Conservation (phyloP, 75 land plant species). For the Picea glauca region DNA sequence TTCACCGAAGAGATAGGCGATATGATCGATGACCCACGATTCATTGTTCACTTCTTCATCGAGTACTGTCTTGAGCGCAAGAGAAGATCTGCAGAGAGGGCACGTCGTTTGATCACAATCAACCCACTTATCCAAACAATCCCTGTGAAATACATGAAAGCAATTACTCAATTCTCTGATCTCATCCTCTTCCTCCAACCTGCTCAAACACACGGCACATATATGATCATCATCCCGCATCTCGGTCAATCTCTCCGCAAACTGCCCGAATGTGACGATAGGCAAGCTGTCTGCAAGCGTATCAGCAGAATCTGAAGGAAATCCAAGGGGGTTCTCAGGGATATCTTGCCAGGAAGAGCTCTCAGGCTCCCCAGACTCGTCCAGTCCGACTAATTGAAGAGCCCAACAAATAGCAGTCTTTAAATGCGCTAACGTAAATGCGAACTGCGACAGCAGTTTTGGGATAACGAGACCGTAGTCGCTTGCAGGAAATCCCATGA, state of each 20-base stretch:
- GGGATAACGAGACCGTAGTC: constrained; percentile 50
- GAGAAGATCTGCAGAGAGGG: constrained; percentile 35
- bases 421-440: constrained; percentile 26
- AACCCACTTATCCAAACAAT: constrained; percentile 43
- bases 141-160: constrained; percentile 35
- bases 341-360: constrained; percentile 15
- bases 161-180: constrained; percentile 31
- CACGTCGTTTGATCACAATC: constrained; percentile 29
- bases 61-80: background rate
- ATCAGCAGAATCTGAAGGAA: constrained; percentile 20
- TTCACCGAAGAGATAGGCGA: too few relatives aligned
- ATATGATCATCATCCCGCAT: background rate
- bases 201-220: constrained; percentile 31
- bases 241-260: background rate
- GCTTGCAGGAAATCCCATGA: constrained; percentile 47
- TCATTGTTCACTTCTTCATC: too few relatives aligned
- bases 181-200: constrained; percentile 15
- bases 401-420: constrained; percentile 9
- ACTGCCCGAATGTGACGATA: constrained; percentile 30
- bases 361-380: constrained; percentile 35
- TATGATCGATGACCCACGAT: too few relatives aligned
- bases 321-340: too few relatives aligned
- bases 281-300: constrained; percentile 44
- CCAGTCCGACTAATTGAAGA: constrained; percentile 30
- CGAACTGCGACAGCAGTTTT: constrained; percentile 27